Percentiles rank a stretch among this genome's conserved stretches.
Evolutionary conservation across 306 rosid species (phyloP).

Genomic region (Prunus davidiana): DNA sequence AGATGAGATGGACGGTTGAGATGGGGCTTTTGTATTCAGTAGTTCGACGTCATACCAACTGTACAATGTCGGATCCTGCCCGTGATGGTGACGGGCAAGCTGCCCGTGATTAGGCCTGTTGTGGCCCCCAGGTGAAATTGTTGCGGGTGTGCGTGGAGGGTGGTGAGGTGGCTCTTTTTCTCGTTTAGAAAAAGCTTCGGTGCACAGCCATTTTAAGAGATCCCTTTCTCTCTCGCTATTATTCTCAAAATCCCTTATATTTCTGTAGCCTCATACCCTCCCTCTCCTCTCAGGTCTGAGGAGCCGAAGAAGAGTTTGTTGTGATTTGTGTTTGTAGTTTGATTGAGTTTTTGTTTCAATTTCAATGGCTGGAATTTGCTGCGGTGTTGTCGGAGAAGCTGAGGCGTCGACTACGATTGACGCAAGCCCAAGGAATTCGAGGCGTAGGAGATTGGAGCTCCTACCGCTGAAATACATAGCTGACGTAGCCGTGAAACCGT

Average conservation of each 20-base stretch:
- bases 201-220: slow-evolving; percentile 8
- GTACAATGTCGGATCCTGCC: slow-evolving; percentile 62
- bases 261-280: no score
- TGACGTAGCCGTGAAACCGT: slow-evolving; percentile 29
- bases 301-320: background rate
- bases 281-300: background rate
- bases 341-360: background rate
- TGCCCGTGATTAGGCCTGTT: slow-evolving; percentile 42
- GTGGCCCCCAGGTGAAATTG: slow-evolving; percentile 59
- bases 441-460: slow-evolving; percentile 45
- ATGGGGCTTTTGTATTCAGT: slow-evolving; percentile 24
- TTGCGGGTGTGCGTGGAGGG: background rate
- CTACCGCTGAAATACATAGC: slow-evolving; percentile 38
- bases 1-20: slow-evolving; percentile 22
- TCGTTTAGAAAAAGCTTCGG: slow-evolving; percentile 35
- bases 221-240: background rate
- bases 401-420: slow-evolving; percentile 51
- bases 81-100: slow-evolving; percentile 74
- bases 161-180: slow-evolving; percentile 10
- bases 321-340: background rate
- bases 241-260: background rate
- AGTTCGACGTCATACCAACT: slow-evolving; percentile 77
- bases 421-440: slow-evolving; percentile 31
- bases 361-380: slow-evolving; percentile 80
- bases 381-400: slow-evolving; percentile 66